Percentiles rank a stretch among this genome's conserved stretches.
Conservation (phyloP, 306 rosid species). For the Pyrus betulifolia region DNA sequence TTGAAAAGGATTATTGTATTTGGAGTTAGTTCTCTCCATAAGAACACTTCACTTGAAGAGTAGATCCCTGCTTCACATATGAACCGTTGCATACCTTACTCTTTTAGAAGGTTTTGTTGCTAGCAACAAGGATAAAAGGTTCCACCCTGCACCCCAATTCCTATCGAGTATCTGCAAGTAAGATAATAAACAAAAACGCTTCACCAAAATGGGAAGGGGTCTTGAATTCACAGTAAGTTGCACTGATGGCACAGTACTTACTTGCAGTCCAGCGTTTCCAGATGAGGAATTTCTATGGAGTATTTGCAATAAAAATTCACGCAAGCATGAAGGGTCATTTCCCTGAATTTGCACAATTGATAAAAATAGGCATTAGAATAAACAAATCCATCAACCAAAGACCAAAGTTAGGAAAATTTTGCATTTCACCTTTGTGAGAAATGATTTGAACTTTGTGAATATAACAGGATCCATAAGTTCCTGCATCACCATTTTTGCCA, state of each 20-base stretch:
- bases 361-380: slow-evolving; percentile 3
- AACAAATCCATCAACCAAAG: not conserved
- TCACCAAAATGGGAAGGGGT: slow-evolving; percentile 15
- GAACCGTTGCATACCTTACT: slow-evolving; percentile 46
- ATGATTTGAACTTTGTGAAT: slow-evolving; percentile 68
- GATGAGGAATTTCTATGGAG: slow-evolving; percentile 52
- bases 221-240: not conserved
- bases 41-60: slow-evolving; percentile 15
- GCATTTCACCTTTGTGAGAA: slow-evolving; percentile 67
- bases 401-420: not conserved
- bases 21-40: not conserved
- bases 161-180: slow-evolving; percentile 87
- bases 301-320: slow-evolving; percentile 66
- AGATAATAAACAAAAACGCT: slow-evolving; percentile 7
- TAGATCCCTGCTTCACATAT: slow-evolving; percentile 1
- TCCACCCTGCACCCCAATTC: slow-evolving; percentile 99
- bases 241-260: slow-evolving; percentile 14
- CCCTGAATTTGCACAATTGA: slow-evolving; percentile 56
- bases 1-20: not conserved
- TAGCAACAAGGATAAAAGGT: slow-evolving; percentile 79
- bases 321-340: slow-evolving; percentile 89
- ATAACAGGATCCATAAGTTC: slow-evolving; percentile 89
- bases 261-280: slow-evolving; percentile 83
- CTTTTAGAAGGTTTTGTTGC: slow-evolving; percentile 74
- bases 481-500: slow-evolving; percentile 89